Conservation (phyloP, 306 rosid species). For the Cucurbita argyrosperma region DNA sequence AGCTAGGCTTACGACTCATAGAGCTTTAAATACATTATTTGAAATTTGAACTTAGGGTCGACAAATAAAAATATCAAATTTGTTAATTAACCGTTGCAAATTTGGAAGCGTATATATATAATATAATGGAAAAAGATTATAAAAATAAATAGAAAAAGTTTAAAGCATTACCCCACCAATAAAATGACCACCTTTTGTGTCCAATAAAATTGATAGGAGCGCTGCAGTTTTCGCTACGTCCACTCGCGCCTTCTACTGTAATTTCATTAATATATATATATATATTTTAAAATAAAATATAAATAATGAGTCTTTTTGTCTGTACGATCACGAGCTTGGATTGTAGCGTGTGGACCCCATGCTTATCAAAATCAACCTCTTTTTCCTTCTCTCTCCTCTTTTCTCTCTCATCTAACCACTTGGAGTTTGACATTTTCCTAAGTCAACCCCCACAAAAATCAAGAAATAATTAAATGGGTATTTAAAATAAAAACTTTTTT, state of each 20-base stretch:
- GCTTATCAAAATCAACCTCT: not conserved
- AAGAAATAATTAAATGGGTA: not conserved
- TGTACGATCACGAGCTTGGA: constrained; percentile 27
- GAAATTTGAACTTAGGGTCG: not conserved
- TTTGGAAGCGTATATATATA: not conserved
- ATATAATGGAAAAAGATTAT: not conserved
- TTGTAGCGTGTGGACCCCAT: constrained; percentile 27
- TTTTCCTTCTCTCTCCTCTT: not conserved
- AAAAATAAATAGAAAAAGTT: not conserved
- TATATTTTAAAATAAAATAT: no score
- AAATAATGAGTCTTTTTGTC: constrained; percentile 16
- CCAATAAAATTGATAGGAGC: constrained; percentile 11
- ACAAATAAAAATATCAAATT: not conserved
- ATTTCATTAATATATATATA: not conserved
- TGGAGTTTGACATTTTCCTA: constrained; percentile 19
- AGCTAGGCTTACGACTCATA: not conserved
- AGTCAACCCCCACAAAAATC: constrained; percentile 26
- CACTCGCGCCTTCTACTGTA: not conserved
- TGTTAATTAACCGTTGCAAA: not conserved
- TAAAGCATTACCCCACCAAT: not conserved
- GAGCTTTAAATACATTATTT: not conserved
- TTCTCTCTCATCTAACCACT: not conserved
- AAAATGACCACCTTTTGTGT: not conserved
- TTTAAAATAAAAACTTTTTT: not conserved
- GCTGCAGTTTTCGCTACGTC: not conserved